phyloP scores from a whole-genome alignment of 352 stramenopile species.

The Globisporangium uncinulatum region DNA sequence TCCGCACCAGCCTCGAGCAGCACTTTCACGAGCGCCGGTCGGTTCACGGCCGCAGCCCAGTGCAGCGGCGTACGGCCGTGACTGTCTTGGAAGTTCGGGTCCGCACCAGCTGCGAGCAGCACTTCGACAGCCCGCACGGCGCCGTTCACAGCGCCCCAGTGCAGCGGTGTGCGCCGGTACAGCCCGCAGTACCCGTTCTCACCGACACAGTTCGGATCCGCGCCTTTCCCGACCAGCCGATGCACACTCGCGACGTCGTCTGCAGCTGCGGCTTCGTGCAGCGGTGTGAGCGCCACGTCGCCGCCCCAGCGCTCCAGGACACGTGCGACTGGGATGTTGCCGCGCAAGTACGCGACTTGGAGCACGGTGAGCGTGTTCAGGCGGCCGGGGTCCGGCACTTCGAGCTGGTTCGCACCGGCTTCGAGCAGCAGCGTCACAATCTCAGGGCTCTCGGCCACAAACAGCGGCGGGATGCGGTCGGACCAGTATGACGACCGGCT shows the following conservation, averaged over 20 bases:
- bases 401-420: slow-evolving; percentile 55
- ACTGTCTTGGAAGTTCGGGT: slow-evolving; percentile 74
- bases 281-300: slow-evolving; percentile 74
- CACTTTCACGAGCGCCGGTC: slow-evolving; percentile 36
- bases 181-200: slow-evolving; percentile 79
- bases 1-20: slow-evolving; percentile 39
- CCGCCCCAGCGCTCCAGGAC: slow-evolving; percentile 76
- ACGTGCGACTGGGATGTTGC: slow-evolving; percentile 69
- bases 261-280: slow-evolving; percentile 53
- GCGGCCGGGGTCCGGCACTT: slow-evolving; percentile 60
- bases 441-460: slow-evolving; percentile 59
- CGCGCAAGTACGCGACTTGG: slow-evolving; percentile 69
- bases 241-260: slow-evolving; percentile 54
- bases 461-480: slow-evolving; percentile 74
- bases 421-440: slow-evolving; percentile 61
- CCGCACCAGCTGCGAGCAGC: slow-evolving; percentile 55
- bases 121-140: slow-evolving; percentile 46
- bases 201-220: slow-evolving; percentile 59
- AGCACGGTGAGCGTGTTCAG: slow-evolving; percentile 80
- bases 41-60: slow-evolving; percentile 68
- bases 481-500: slow-evolving; percentile 60
- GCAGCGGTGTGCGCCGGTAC: slow-evolving; percentile 70
- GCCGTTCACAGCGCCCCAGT: slow-evolving; percentile 75
- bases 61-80: slow-evolving; percentile 68
- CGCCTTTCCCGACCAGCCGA: slow-evolving; percentile 54